phyloP scores from a whole-genome alignment of 2,329 filamentous ascomycete species.

The Cadophora sp. region DNA sequence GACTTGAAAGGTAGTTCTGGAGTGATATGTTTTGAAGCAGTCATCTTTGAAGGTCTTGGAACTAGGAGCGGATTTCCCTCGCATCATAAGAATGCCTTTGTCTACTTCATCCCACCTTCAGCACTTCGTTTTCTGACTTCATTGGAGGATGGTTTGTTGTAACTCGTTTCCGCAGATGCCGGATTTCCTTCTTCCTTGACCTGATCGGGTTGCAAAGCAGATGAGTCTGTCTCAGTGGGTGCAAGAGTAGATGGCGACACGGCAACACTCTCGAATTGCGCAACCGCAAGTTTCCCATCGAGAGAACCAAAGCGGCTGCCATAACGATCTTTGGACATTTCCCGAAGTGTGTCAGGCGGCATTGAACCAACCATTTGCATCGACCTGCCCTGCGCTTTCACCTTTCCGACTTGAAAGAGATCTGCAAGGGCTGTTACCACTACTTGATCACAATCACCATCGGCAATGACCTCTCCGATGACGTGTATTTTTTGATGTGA shows the following conservation, averaged over 20 bases:
- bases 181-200: slow-evolving; percentile 34
- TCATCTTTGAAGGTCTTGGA: background rate
- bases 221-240: slow-evolving; percentile 23
- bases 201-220: slow-evolving; percentile 27
- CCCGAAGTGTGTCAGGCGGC: slow-evolving; percentile 42
- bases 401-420: slow-evolving; percentile 51
- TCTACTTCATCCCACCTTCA: slow-evolving; percentile 27
- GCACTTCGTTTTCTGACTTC: slow-evolving; percentile 43
- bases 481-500: slow-evolving; percentile 35
- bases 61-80: background rate
- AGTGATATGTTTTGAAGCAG: background rate
- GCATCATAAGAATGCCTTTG: background rate
- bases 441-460: slow-evolving; percentile 50
- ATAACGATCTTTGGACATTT: slow-evolving; percentile 43
- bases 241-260: slow-evolving; percentile 27
- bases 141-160: slow-evolving; percentile 40
- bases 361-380: slow-evolving; percentile 49
- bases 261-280: slow-evolving; percentile 21
- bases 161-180: slow-evolving; percentile 34
- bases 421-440: slow-evolving; percentile 51
- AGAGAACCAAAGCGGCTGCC: slow-evolving; percentile 42
- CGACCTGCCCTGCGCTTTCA: slow-evolving; percentile 45
- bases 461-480: slow-evolving; percentile 48
- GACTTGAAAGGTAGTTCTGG: background rate
- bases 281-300: slow-evolving; percentile 21